Percentiles rank a stretch among this genome's conserved stretches.
Evolutionary conservation across 495 filamentous ascomycete species (phyloP).

Genomic region (Lepraria neglecta): DNA sequence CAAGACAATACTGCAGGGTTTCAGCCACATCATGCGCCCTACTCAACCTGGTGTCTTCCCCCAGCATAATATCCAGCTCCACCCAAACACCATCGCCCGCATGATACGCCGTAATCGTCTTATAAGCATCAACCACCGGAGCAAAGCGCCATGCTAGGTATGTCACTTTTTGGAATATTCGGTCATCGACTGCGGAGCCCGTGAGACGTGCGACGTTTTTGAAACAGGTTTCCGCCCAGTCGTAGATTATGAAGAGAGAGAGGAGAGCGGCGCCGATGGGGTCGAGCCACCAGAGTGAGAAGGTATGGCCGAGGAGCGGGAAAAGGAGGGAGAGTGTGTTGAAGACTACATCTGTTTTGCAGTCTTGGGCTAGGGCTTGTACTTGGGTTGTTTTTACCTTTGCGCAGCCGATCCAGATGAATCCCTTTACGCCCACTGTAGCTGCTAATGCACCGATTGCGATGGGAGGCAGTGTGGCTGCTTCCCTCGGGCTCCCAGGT

Average conservation of each 20-base stretch:
- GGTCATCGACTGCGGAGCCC: conserved; percentile 69
- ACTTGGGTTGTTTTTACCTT: conserved; percentile 82
- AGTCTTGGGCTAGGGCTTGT: conserved; percentile 63
- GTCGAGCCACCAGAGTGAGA: conserved; percentile 76
- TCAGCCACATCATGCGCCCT: conserved; percentile 87
- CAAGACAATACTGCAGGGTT: conserved; percentile 63
- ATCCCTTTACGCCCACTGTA: conserved; percentile 73
- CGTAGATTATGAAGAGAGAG: conserved; percentile 76
- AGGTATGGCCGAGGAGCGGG: conserved; percentile 56
- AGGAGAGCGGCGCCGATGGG: conserved; percentile 75
- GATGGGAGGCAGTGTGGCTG: conserved; percentile 18
- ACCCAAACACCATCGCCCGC: conserved; percentile 84
- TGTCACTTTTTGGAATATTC: conserved; percentile 73
- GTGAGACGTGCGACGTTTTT: conserved; percentile 82
- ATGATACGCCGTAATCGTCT: conserved; percentile 82
- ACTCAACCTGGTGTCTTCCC: conserved; percentile 64
- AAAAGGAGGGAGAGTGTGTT: conserved; percentile 74
- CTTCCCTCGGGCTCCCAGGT: conserved; percentile 48
- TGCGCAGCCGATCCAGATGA: conserved; percentile 83
- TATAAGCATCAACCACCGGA: conserved; percentile 77
- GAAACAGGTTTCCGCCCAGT: conserved; percentile 68
- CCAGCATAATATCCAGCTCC: conserved; percentile 74
- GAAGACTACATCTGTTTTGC: conserved; percentile 75
- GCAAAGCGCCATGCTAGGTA: conserved; percentile 94
- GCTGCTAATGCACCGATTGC: conserved; percentile 72